Conservation (phyloP, 2,329 filamentous ascomycete species). For the Geoglossum cookeanum region DNA sequence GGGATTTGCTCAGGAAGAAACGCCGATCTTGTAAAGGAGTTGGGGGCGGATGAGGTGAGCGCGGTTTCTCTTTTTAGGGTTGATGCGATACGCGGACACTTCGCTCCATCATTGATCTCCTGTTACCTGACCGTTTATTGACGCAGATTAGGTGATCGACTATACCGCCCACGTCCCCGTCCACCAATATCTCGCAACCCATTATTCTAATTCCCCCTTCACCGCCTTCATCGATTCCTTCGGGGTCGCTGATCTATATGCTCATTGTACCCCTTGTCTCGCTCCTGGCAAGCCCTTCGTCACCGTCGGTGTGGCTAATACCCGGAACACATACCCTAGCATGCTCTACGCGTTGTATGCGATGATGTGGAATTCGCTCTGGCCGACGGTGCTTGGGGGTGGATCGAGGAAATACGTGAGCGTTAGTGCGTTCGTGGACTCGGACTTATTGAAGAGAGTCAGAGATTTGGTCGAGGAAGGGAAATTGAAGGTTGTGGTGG, state of each 20-base stretch:
- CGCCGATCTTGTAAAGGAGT: slow-evolving; percentile 23
- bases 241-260: slow-evolving; percentile 29
- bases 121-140: not conserved
- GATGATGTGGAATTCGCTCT: slow-evolving; percentile 23
- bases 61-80: not conserved
- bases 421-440: slow-evolving; percentile 19
- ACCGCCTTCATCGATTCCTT: slow-evolving; percentile 32
- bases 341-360: slow-evolving; percentile 17
- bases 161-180: slow-evolving; percentile 22
- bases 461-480: slow-evolving; percentile 19
- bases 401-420: slow-evolving; percentile 20
- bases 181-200: slow-evolving; percentile 16
- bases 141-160: slow-evolving; percentile 20
- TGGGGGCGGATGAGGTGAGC: slow-evolving; percentile 30
- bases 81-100: slow-evolving; percentile 2
- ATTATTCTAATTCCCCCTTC: slow-evolving; percentile 18
- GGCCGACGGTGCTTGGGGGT: slow-evolving; percentile 22
- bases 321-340: slow-evolving; percentile 15
- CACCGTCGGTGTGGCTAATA: slow-evolving; percentile 24
- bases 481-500: slow-evolving; percentile 19
- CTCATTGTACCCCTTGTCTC: slow-evolving; percentile 22
- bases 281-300: slow-evolving; percentile 21
- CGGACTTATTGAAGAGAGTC: slow-evolving; percentile 18
- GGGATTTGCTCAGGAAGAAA: slow-evolving; percentile 31
- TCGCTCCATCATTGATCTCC: not conserved